Evolutionary conservation across 148 eudicot genomes (phyloP), one percentile per base, ranked within the genome.

Genomic region (Vaccinium vitisidaea): DNA sequence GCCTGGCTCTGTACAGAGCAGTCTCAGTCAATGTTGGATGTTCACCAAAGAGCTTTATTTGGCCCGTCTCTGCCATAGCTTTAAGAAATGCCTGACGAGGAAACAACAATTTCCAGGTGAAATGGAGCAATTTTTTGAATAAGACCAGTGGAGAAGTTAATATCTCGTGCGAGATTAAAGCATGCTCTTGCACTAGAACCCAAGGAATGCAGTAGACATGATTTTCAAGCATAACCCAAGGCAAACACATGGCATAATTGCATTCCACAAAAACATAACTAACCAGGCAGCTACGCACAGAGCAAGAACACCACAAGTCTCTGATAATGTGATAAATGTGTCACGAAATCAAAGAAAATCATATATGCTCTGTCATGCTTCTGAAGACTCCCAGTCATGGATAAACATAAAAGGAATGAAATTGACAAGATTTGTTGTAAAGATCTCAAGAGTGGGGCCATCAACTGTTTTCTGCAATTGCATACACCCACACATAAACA

Each of bases 11-110:
- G 87, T 92, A 97, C 12, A 97, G 98, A 74, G 99, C 83, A 73
- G 93, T 88, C 89, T 97, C 99, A 13, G 99, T 97, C 81, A 89
- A 78, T 84, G 99, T 95, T 83, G 99, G 99, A 67, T 90, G 85
- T 67, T 97, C 98, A 61, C 99, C 98, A 86, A 92, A 95, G 77
- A 97, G 95, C 91, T 95, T 97, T 78, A 97, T 86, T 89, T 97
- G 99, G 84, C 99, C 99, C 30, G 93, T 93, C 90, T 95, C 98
- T 83, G 99, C 99, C 99, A 97, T 97, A 81, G 99, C 99, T 91
- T 97, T 97, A 63, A 97, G 98, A 87, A 97, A 97, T 54, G 92
- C 99, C 99, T 97, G 88, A 79, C 21, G 63, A 49, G 61, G 10
- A 84, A 30, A 65, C 9, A 80, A 67, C 32, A 82, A 69, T 12